Base-by-base conservation (phyloP, 176 grass and related monocot genomes). In the Oryza glaberrima region DNA sequence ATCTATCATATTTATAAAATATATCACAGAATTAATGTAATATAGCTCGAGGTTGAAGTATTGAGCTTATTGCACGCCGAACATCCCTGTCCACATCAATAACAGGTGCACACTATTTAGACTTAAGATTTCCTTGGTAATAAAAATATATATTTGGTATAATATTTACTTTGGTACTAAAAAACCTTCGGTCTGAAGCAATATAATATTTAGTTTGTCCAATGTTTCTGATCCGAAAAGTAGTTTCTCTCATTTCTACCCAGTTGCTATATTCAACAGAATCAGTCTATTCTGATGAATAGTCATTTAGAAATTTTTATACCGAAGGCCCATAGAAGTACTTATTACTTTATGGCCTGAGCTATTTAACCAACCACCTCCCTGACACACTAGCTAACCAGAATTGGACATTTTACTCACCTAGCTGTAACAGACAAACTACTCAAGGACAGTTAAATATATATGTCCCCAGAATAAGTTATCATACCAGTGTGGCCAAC, bases 401-500 rank as follows among this genome's bases (percentile, higher is more conserved):
- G 30, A 60, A 19, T 58, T 58, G 34, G 74, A 41, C 75, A 61
- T 41, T 77, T 36, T 34, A 54, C 36, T 77, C 51, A 61, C 68
- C 30, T 35, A 69, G 20, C 46, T 19, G 26, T 69, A 81, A 51
- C 17, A 51, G 67, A 63, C 19, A 23, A 63, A 23, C 19, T 34
- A 3, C 22, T 47, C 75, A 87, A 12, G 65, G 19, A 20, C 87
- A 76, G 34, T 14, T 0, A 34, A 19, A 44, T 8, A 23, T 61
- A 58, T 13, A 69, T 28, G 58, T 34, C 76, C 17, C 8, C n/a
- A 44, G 76, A 77, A 78, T 23, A 82, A 75, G 84, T 16, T 49
- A 85, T 41, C 86, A 77, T 94, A 98, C 96, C 89, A 89, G 73
- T 98, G 91, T 78, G 91, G 96, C 93, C 93, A 98, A 81, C 81